phyloP scores from a whole-genome alignment of 2,329 filamentous ascomycete species.

The Ophiostoma himal-ulmi region DNA sequence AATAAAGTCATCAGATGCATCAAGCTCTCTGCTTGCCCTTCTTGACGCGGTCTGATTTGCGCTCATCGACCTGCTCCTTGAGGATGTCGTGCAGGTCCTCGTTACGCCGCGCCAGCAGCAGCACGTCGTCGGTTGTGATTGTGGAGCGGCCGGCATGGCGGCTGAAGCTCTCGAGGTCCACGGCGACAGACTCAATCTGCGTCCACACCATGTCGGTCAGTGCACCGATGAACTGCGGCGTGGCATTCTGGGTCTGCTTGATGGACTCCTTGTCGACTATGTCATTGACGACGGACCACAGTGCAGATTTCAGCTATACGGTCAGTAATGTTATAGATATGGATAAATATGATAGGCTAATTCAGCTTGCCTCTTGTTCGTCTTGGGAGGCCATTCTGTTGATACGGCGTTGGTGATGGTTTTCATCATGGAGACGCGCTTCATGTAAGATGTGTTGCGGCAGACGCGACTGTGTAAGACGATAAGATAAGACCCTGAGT shows the following conservation, averaged over 20 bases:
- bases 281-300: constrained; percentile 79
- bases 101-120: constrained; percentile 81
- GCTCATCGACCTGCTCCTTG: constrained; percentile 58
- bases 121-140: constrained; percentile 78
- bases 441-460: neutral
- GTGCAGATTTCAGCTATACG: constrained; percentile 65
- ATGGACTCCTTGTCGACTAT: constrained; percentile 83
- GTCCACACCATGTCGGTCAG: constrained; percentile 82
- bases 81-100: constrained; percentile 75
- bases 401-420: neutral
- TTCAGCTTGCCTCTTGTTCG: constrained; percentile 28
- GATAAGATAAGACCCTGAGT: neutral
- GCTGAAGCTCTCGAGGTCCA: constrained; percentile 52
- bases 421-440: neutral
- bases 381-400: constrained; percentile 30
- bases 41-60: constrained; percentile 41
- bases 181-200: constrained; percentile 63
- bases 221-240: constrained; percentile 82
- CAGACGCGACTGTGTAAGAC: neutral
- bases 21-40: constrained; percentile 31
- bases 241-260: constrained; percentile 71
- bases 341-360: neutral
- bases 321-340: neutral
- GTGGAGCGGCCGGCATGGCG: constrained; percentile 76
- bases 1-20: neutral